phyloP scores from a whole-genome alignment of 371 early-diverging fungal genomes.

The Globomyces sp. region DNA sequence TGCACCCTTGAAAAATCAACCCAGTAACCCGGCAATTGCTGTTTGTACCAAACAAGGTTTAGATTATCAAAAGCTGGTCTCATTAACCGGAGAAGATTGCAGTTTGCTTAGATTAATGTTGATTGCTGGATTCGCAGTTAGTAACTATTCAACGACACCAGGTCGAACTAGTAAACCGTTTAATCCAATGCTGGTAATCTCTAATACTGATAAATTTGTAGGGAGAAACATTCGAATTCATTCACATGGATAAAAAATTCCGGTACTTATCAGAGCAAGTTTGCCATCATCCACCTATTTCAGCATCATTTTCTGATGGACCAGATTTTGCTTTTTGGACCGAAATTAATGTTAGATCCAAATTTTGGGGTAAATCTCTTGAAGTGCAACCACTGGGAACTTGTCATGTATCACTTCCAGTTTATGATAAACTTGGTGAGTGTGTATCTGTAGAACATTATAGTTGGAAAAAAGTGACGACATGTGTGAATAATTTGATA shows the following conservation, averaged over 20 bases:
- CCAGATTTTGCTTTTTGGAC: conserved; percentile 73
- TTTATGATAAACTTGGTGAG: conserved; percentile 14
- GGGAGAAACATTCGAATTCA: conserved; percentile 86
- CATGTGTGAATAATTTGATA: conserved; percentile 78
- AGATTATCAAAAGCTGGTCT: conserved; percentile 26
- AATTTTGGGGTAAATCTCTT: conserved; percentile 80
- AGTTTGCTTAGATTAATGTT: conserved; percentile 67
- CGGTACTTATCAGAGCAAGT: conserved; percentile 84
- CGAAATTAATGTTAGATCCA: conserved; percentile 73
- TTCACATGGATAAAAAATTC: conserved; percentile 70
- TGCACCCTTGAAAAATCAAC: background rate
- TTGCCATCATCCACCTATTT: conserved; percentile 82
- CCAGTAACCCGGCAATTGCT: conserved; percentile 9
- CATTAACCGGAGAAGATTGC: conserved; percentile 45
- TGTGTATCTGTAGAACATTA: conserved; percentile 60
- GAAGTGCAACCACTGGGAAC: conserved; percentile 74
- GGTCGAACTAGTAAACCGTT: conserved; percentile 81
- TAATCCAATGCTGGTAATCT: conserved; percentile 71
- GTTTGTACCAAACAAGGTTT: conserved; percentile 19
- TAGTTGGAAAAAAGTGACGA: conserved; percentile 79
- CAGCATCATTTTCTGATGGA: conserved; percentile 80
- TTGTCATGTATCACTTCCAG: conserved; percentile 68
- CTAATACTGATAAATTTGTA: conserved; percentile 11
- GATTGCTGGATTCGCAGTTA: conserved; percentile 82
- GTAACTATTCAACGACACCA: conserved; percentile 73